phyloP scores from a whole-genome alignment of 495 filamentous ascomycete genomes.

The Penicillium macrosclerotiorum region DNA sequence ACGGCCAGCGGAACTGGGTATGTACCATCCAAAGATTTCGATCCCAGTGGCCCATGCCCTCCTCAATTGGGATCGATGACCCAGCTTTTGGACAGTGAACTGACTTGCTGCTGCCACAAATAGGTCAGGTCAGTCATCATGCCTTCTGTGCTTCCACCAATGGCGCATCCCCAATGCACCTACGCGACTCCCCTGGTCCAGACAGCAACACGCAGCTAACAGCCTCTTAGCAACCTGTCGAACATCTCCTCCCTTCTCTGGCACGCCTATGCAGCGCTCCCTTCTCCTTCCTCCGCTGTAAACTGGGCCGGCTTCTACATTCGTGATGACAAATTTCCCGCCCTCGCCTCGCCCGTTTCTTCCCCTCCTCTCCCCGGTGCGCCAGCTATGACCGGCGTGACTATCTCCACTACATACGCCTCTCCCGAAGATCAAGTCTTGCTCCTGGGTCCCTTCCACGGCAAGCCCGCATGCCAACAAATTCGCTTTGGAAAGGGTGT shows the following conservation, averaged over 20 bases:
- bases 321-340: conserved; percentile 56
- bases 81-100: neutral
- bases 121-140: conserved; percentile 57
- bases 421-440: conserved; percentile 39
- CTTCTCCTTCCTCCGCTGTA: conserved; percentile 65
- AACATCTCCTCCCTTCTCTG: conserved; percentile 83
- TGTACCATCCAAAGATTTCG: too few species aligned
- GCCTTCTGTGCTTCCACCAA: neutral
- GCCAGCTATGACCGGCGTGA: conserved; percentile 11
- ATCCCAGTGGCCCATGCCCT: too few species aligned
- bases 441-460: conserved; percentile 85
- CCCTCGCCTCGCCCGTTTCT: conserved; percentile 30
- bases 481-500: conserved; percentile 80
- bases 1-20: conserved; percentile 88
- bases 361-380: conserved; percentile 20
- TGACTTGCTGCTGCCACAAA: conserved; percentile 8
- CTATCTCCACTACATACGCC: conserved; percentile 27
- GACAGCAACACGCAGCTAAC: conserved; percentile 1
- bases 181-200: neutral
- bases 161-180: neutral
- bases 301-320: conserved; percentile 97
- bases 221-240: conserved; percentile 68
- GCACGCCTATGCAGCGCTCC: conserved; percentile 79
- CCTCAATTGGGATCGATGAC: neutral
- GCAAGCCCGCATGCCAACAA: conserved; percentile 83